Evolutionary conservation across 768 basidiomycete species (phyloP), one percentile per base, ranked within the genome.

Genomic region (Podaxis sp.): DNA sequence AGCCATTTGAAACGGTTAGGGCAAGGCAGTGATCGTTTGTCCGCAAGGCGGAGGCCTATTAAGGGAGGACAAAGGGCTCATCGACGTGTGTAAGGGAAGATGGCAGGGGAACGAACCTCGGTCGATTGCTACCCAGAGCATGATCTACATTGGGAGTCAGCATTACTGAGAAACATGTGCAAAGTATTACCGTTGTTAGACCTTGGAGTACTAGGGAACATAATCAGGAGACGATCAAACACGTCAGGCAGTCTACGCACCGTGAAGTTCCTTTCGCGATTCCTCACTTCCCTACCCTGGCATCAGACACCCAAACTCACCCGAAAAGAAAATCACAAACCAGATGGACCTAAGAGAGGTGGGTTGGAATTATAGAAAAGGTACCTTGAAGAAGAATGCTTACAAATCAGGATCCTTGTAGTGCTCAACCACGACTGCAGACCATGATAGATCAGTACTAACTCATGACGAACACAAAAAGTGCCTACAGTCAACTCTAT

Each of bases 71-170:
- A 13, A 17, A 62, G 20, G 10, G 26, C 60, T 51, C 10, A 64
- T 51, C 20, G 13, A 6, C 56, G n/a, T 6, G 17, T 13, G 22
- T 46, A 48, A 24, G 2, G 6, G 28, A 57, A 22, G 20, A n/a
- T 15, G 20, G 13, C 57, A 17, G 2, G 54, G 22, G 10, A 7
- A 58, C 69, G 26, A 66, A 80, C 95, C 96, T 79, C 96, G 82
- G 68, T 99, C 96, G 60, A 98, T 86, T 0, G 96, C 96, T 52
- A 98, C 96, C 96, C 94, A 96, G 69, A 96, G 82, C 94, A 96
- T 96, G 50, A 96, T 82, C 88, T 93, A 73, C 30, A 53, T 12
- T 5, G 49, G 52, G 24, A 22, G 24, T 28, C 4, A 22, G 24
- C 22, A 13, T 4, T 20, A 28, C 20, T 6, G 67, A 80, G 26